A percentile compares a stretch with the other conserved stretches of the same genome.
phyloP scores from a whole-genome alignment of 192 early-diverging fungal species.

The Coemansia brasiliensis region DNA sequence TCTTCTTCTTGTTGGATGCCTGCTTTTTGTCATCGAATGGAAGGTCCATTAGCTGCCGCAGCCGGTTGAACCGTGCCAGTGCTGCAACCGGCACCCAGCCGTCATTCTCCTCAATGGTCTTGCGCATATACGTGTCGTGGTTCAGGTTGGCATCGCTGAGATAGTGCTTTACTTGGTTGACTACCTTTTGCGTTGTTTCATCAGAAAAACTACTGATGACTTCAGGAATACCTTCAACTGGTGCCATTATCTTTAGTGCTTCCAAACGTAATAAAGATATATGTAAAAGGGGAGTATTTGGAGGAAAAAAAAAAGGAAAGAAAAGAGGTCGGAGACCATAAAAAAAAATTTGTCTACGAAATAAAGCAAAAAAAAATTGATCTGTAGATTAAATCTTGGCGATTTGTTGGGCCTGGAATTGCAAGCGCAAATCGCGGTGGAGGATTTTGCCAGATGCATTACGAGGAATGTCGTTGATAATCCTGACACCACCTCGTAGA shows the following conservation, averaged over 20 bases:
- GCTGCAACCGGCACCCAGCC: constrained; percentile 36
- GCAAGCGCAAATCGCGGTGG: constrained; percentile 25
- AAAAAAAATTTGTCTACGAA: constrained; percentile 3
- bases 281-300: constrained; percentile 4
- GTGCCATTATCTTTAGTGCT: constrained; percentile 35
- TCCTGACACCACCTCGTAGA: constrained; percentile 38
- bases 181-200: constrained; percentile 28
- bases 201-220: constrained; percentile 22
- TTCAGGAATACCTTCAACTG: constrained; percentile 37
- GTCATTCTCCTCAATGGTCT: constrained; percentile 26
- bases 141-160: constrained; percentile 53
- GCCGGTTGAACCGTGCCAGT: constrained; percentile 48
- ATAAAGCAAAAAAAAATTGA: constrained; percentile 10
- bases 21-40: constrained; percentile 10
- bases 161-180: constrained; percentile 54
- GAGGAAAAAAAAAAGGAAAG: neutral
- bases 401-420: constrained; percentile 5
- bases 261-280: constrained; percentile 13
- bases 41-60: constrained; percentile 46
- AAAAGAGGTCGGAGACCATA: neutral
- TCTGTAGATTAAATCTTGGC: constrained; percentile 30
- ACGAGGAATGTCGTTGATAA: constrained; percentile 24
- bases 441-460: constrained; percentile 45
- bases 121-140: constrained; percentile 51
- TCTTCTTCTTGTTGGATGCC: constrained; percentile 1